phyloP scores from a whole-genome alignment of 2,329 filamentous ascomycete species.

The Ascochyta viciae-villosae region DNA sequence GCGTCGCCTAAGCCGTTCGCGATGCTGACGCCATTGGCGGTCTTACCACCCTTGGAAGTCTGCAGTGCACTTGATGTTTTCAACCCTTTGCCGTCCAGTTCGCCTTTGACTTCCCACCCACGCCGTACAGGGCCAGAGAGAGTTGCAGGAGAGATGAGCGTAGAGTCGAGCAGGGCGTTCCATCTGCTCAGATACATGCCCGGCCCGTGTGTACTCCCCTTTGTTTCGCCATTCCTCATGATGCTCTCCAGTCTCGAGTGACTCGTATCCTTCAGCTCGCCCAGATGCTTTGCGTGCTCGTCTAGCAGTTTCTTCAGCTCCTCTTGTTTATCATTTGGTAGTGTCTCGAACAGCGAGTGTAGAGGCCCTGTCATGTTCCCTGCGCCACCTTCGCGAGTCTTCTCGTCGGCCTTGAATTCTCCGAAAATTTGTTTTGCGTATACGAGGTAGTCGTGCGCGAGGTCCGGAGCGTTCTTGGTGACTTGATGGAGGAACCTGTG shows the following conservation, averaged over 20 bases:
- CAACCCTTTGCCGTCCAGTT: slow-evolving; percentile 43
- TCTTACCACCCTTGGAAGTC: slow-evolving; percentile 17
- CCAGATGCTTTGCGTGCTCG: slow-evolving; percentile 67
- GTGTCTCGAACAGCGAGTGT: slow-evolving; percentile 52
- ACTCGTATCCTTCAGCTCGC: slow-evolving; percentile 62
- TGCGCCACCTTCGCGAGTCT: slow-evolving; percentile 38
- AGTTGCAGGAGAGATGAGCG: slow-evolving; percentile 68
- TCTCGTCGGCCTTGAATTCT: slow-evolving; percentile 58
- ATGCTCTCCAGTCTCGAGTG: slow-evolving; percentile 63
- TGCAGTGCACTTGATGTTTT: slow-evolving; percentile 32
- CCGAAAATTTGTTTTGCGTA: slow-evolving; percentile 67
- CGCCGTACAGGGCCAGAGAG: slow-evolving; percentile 60
- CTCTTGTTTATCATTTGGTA: slow-evolving; percentile 57
- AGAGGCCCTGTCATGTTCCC: slow-evolving; percentile 54
- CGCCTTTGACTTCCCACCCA: slow-evolving; percentile 49
- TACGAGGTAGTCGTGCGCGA: slow-evolving; percentile 65
- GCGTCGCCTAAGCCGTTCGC: slow-evolving; percentile 33
- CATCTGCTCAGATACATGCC: slow-evolving; percentile 76
- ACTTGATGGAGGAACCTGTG: slow-evolving; percentile 77
- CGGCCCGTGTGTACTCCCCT: slow-evolving; percentile 64
- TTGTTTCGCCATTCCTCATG: slow-evolving; percentile 45
- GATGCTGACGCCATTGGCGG: slow-evolving; percentile 16
- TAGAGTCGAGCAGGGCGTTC: slow-evolving; percentile 75
- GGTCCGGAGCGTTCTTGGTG: slow-evolving; percentile 70
- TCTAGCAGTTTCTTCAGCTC: slow-evolving; percentile 63